Evolutionary conservation across 768 basidiomycete genomes (phyloP).

Genomic region (Daedaleopsis sinensis): DNA sequence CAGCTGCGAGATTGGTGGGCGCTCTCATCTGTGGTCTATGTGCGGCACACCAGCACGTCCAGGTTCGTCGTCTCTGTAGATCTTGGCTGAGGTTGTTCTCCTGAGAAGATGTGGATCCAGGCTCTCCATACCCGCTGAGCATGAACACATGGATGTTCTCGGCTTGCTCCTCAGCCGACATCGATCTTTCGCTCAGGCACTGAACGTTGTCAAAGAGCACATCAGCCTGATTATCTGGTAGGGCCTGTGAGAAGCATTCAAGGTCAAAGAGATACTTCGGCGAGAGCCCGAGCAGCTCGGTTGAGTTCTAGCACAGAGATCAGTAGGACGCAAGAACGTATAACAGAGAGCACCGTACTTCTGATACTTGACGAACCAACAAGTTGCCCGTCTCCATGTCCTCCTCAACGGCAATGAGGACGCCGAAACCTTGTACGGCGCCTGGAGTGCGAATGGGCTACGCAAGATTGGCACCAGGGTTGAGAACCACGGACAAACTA

Average conservation of each 20-base stretch:
- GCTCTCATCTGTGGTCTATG: slow-evolving; percentile 49
- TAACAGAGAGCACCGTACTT: slow-evolving; percentile 45
- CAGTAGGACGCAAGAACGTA: background rate
- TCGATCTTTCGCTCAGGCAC: slow-evolving; percentile 57
- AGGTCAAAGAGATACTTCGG: slow-evolving; percentile 71
- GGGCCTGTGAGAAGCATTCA: slow-evolving; percentile 70
- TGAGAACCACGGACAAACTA: no score
- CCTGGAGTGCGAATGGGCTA: slow-evolving; percentile 84
- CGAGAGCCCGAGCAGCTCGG: slow-evolving; percentile 73
- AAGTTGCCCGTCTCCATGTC: slow-evolving; percentile 53
- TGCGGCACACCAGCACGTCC: slow-evolving; percentile 73
- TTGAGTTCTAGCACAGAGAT: slow-evolving; percentile 57
- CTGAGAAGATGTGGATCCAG: slow-evolving; percentile 47
- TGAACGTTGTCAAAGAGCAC: slow-evolving; percentile 75
- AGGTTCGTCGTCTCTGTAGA: slow-evolving; percentile 42
- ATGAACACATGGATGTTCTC: slow-evolving; percentile 69
- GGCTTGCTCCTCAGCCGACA: slow-evolving; percentile 40
- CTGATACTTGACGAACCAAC: slow-evolving; percentile 76
- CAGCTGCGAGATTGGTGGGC: no score
- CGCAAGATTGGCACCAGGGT: background rate
- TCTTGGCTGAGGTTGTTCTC: slow-evolving; percentile 31
- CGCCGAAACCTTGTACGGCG: slow-evolving; percentile 80
- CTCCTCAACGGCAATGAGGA: slow-evolving; percentile 72
- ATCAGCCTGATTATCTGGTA: slow-evolving; percentile 67
- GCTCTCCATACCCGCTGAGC: slow-evolving; percentile 71